Percentiles rank a stretch among this genome's conserved stretches.
phyloP scores from a whole-genome alignment of 2,329 filamentous ascomycete species.

The Lasiodiplodia gonubiensis region DNA sequence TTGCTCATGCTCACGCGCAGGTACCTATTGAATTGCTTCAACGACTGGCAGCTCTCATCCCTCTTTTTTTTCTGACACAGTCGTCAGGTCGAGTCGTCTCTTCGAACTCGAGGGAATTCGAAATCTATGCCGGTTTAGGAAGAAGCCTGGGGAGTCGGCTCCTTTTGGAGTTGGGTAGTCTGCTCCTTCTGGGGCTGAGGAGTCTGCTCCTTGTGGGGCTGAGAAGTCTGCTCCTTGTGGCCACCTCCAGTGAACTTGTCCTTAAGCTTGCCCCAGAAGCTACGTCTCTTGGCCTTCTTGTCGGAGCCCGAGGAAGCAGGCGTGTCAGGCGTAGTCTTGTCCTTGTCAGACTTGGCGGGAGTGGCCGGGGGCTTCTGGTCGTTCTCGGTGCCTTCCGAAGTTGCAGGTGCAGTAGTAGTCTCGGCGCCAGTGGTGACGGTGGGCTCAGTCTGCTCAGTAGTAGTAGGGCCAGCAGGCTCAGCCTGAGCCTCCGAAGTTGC shows the following conservation, averaged over 20 bases:
- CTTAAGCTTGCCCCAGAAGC: constrained; percentile 57
- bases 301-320: constrained; percentile 34
- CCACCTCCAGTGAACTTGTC: constrained; percentile 47
- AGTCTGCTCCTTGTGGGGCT: background rate
- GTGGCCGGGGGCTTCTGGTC: constrained; percentile 30
- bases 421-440: constrained; percentile 49
- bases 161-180: background rate
- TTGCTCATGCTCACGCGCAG: background rate
- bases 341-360: constrained; percentile 33
- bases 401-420: constrained; percentile 41
- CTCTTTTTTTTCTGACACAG: background rate
- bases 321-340: constrained; percentile 28
- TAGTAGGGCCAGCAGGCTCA: constrained; percentile 36
- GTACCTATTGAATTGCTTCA: constrained; percentile 18
- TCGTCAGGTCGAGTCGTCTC: background rate
- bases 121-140: background rate
- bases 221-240: constrained; percentile 12
- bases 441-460: constrained; percentile 44
- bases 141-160: background rate
- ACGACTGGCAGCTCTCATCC: constrained; percentile 10
- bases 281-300: constrained; percentile 54
- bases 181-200: background rate
- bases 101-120: background rate
- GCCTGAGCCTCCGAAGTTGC: constrained; percentile 40
- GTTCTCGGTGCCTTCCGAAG: constrained; percentile 23